Conservation (phyloP, 805 yeast genomes). For the Pichia rugopelliculosa region DNA sequence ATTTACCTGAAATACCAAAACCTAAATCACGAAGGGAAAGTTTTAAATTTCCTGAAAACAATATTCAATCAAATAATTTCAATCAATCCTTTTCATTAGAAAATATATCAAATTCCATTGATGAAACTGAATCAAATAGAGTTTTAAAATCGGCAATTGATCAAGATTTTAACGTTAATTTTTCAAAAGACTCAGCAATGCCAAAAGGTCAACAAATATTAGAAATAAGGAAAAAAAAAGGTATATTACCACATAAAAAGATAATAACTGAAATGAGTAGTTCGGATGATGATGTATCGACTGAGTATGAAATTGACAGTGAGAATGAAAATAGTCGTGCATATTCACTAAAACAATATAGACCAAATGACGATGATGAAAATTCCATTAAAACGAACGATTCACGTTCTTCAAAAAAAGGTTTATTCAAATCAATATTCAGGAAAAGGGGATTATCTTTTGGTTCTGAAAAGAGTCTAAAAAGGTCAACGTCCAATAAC, state of each 20-base stretch:
- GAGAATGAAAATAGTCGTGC: constrained; percentile 3
- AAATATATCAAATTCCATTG: neutral
- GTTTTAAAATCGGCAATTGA: constrained; percentile 20
- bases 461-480: constrained; percentile 3
- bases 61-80: neutral
- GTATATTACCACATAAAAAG: constrained; percentile 4
- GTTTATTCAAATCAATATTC: constrained; percentile 3
- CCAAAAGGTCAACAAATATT: constrained; percentile 5
- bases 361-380: neutral
- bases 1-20: neutral
- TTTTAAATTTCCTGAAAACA: neutral
- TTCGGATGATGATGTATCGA: constrained; percentile 23
- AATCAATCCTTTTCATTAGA: neutral
- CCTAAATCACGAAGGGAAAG: neutral
- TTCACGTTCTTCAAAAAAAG: neutral
- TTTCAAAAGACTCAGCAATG: constrained; percentile 17
- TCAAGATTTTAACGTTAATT: constrained; percentile 27
- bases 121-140: neutral
- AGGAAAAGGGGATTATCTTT: constrained; percentile 10
- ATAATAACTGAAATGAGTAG: constrained; percentile 16
- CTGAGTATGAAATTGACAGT: constrained; percentile 11
- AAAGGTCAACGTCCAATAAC: neutral
- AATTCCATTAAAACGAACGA: neutral
- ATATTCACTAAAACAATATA: neutral
- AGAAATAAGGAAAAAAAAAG: constrained; percentile 1